These are phyloP conservation scores for Silybum marianum DNA, from an alignment of 129 eudicot genomes.

Conservation along the genomic window DNA sequence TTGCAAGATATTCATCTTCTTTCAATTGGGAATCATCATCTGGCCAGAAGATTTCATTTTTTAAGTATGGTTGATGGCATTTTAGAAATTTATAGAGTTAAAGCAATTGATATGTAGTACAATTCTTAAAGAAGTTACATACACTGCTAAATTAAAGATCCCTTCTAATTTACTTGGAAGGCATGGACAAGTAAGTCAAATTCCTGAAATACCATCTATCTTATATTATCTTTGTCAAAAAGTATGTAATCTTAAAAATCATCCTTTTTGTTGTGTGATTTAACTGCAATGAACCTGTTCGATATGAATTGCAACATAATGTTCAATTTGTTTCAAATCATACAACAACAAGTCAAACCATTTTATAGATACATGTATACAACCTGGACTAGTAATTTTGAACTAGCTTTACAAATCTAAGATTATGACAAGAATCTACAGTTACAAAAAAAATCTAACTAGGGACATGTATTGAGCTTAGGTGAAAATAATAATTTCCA, in stretches of 20 bases:
- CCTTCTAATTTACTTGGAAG: not conserved
- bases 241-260: not conserved
- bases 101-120: not conserved
- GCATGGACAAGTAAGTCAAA: not conserved
- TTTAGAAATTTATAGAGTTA: not conserved
- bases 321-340: too few relatives aligned
- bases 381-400: not conserved
- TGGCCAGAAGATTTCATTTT: slow-evolving; percentile 18
- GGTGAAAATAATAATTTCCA: not conserved
- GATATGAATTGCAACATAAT: not conserved
- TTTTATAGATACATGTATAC: not conserved
- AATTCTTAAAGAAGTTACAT: not conserved
- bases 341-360: not conserved
- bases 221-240: not conserved
- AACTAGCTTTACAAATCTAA: not conserved
- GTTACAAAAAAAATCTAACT: not conserved
- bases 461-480: not conserved
- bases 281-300: not conserved
- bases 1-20: slow-evolving; percentile 86
- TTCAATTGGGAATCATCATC: slow-evolving; percentile 59
- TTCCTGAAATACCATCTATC: not conserved
- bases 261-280: not conserved
- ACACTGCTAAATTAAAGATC: not conserved
- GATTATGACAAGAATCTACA: not conserved
- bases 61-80: slow-evolving; percentile 5